Evolutionary conservation across 768 basidiomycete species (phyloP).

Genomic region (Lanmaoa rubissima): DNA sequence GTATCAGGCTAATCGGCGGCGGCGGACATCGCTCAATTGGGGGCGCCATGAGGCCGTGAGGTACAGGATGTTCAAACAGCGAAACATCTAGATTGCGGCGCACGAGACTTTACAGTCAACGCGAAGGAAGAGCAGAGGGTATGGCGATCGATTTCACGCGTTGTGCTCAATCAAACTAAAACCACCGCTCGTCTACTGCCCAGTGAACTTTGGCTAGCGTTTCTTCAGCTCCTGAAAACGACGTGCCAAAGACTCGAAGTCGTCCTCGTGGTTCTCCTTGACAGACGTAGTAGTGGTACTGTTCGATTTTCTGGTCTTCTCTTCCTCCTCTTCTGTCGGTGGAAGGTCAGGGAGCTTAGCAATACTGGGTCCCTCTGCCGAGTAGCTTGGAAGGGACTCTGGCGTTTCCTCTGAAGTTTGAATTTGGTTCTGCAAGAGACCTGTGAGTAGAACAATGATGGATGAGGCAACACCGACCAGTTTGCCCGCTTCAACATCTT

Average conservation of each 20-base stretch:
- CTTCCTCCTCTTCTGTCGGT: slow-evolving; percentile 46
- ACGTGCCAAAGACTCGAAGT: slow-evolving; percentile 71
- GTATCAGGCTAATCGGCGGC: slow-evolving; percentile 11
- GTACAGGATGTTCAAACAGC: slow-evolving; percentile 9
- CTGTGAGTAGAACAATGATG: slow-evolving; percentile 1
- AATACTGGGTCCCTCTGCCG: slow-evolving; percentile 16
- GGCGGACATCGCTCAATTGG: slow-evolving; percentile 16
- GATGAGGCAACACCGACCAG: slow-evolving; percentile 36
- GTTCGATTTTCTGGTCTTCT: slow-evolving; percentile 20
- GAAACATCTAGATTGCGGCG: slow-evolving; percentile 8
- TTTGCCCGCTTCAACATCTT: slow-evolving; percentile 32
- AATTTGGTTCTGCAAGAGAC: slow-evolving; percentile 6
- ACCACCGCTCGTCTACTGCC: background rate
- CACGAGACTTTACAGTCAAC: slow-evolving; percentile 10
- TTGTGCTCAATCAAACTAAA: background rate
- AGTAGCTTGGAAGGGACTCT: slow-evolving; percentile 30
- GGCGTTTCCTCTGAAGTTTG: slow-evolving; percentile 1
- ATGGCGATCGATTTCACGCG: slow-evolving; percentile 7
- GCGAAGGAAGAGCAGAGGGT: background rate
- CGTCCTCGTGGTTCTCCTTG: slow-evolving; percentile 48
- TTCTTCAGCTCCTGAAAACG: slow-evolving; percentile 90
- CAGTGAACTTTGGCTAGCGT: slow-evolving; percentile 39
- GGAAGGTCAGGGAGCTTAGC: slow-evolving; percentile 52
- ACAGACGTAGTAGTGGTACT: background rate
- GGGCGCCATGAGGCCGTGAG: background rate